Conservation (phyloP, 208 protist genomes). For the Leishmania gerbilli region DNA sequence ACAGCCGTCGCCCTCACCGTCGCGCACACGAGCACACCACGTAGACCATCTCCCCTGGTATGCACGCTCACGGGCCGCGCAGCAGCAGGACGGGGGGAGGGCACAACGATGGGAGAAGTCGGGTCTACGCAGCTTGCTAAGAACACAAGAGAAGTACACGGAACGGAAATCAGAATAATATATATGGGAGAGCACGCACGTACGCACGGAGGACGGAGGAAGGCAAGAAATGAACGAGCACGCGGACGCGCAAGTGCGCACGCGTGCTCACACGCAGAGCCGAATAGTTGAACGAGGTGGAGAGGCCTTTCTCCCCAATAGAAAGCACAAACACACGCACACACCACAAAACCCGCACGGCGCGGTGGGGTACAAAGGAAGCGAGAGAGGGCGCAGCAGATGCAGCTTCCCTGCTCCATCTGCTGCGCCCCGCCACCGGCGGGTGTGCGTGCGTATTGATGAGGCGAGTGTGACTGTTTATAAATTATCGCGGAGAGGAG, state of each 20-base stretch:
- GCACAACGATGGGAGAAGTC: background rate
- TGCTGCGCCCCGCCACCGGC: background rate
- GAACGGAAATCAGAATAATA: background rate
- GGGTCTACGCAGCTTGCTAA: background rate
- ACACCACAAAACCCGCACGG: background rate
- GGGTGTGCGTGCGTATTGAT: background rate
- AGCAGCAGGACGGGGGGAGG: background rate
- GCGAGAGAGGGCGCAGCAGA: background rate
- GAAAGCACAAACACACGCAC: background rate
- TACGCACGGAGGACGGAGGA: background rate
- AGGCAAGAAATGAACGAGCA: background rate
- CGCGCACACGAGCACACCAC: background rate
- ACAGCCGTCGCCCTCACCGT: too few relatives aligned
- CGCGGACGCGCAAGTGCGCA: too few relatives aligned
- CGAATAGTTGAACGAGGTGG: background rate
- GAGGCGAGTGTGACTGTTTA: background rate
- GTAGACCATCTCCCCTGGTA: too few relatives aligned
- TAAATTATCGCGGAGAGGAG: background rate
- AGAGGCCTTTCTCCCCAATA: background rate
- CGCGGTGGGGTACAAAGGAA: background rate
- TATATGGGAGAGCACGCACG: background rate
- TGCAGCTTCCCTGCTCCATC: too few relatives aligned
- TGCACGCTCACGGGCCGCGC: too few relatives aligned
- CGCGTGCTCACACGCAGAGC: background rate
- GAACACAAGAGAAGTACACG: background rate